phyloP scores from a whole-genome alignment of 768 basidiomycete species.

The Suillus occidentalis region DNA sequence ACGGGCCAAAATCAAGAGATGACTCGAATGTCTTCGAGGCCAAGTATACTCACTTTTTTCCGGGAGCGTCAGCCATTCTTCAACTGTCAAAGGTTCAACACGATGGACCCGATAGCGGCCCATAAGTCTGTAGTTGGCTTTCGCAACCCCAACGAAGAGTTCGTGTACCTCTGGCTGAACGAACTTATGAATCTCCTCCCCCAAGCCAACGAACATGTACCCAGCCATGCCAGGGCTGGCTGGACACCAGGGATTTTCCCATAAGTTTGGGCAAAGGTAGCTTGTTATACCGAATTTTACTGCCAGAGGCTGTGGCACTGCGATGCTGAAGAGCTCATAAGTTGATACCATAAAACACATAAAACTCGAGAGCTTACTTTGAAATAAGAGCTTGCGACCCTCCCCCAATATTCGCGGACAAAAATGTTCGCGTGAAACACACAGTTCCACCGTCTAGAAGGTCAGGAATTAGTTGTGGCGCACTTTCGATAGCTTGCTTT shows the following conservation, averaged over 20 bases:
- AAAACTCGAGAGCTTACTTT: not conserved
- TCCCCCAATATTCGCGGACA: not conserved
- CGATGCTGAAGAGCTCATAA: slow-evolving; percentile 22
- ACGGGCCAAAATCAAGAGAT: not conserved
- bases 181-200: slow-evolving; percentile 45
- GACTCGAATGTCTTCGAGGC: slow-evolving; percentile 16
- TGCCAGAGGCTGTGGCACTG: slow-evolving; percentile 30
- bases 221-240: slow-evolving; percentile 48
- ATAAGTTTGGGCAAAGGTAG: slow-evolving; percentile 50
- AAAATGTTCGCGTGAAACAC: not conserved
- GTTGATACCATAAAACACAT: not conserved
- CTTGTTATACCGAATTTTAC: slow-evolving; percentile 34
- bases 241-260: slow-evolving; percentile 58
- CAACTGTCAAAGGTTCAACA: slow-evolving; percentile 39
- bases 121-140: slow-evolving; percentile 41
- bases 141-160: slow-evolving; percentile 46
- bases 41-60: slow-evolving; percentile 33
- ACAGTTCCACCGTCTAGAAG: not conserved
- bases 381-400: slow-evolving; percentile 8
- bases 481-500: not conserved
- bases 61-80: slow-evolving; percentile 48
- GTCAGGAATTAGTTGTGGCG: slow-evolving; percentile 5
- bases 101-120: slow-evolving; percentile 30
- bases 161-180: slow-evolving; percentile 39
- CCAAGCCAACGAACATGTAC: slow-evolving; percentile 56